These are phyloP conservation scores for Onygenales sp. DNA, from an alignment of 2,329 filamentous ascomycete species.

Conservation along the genomic window DNA sequence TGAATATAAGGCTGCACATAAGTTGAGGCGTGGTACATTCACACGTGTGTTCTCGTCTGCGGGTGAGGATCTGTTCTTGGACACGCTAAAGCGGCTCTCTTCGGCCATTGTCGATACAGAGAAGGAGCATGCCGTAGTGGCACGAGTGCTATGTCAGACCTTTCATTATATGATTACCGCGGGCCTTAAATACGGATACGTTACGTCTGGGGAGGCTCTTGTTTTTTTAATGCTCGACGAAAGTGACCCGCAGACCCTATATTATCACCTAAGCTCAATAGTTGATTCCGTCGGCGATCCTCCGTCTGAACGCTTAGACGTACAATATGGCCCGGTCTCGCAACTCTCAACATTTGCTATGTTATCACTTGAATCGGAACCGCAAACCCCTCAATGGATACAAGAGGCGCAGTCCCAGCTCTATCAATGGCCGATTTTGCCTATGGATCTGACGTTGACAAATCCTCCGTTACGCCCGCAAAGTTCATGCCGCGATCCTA, in stretches of 20 bases:
- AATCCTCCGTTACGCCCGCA: background rate
- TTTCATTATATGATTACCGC: background rate
- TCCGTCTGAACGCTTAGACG: background rate
- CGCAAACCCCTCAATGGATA: background rate
- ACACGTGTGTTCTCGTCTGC: background rate
- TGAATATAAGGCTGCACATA: slow-evolving; percentile 1
- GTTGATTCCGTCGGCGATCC: background rate
- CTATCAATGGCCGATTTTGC: background rate
- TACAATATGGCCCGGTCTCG: background rate
- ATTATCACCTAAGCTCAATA: background rate
- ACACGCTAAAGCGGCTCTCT: background rate
- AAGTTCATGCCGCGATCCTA: background rate
- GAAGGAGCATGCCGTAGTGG: background rate
- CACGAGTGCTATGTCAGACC: background rate
- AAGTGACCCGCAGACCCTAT: background rate
- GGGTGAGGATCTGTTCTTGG: background rate
- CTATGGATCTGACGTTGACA: background rate
- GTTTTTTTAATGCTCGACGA: background rate
- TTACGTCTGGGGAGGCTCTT: background rate
- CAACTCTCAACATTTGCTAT: background rate
- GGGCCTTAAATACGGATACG: background rate
- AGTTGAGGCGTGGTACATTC: background rate
- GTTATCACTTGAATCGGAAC: background rate
- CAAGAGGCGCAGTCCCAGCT: background rate
- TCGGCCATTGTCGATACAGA: background rate